phyloP scores from a whole-genome alignment of 805 yeast genomes.

The Candida coquimbonensis region DNA sequence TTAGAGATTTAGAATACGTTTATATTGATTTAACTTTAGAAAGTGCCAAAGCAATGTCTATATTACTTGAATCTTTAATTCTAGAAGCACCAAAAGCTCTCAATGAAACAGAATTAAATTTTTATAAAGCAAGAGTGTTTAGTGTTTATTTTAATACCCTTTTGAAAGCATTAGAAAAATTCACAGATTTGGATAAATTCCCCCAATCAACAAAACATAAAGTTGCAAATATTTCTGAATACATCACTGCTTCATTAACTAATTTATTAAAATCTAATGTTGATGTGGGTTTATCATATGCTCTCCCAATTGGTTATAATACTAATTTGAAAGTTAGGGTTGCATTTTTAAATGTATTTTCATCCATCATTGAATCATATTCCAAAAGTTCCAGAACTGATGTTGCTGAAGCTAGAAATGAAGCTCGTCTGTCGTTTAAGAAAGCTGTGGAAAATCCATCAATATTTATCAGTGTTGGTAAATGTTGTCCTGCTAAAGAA shows the following conservation, averaged over 20 bases:
- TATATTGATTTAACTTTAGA: slow-evolving; percentile 59
- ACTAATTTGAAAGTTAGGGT: slow-evolving; percentile 56
- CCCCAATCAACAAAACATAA: slow-evolving; percentile 43
- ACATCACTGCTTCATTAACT: slow-evolving; percentile 58
- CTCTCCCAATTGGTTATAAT: slow-evolving; percentile 74
- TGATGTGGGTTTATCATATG: slow-evolving; percentile 69
- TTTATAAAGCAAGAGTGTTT: slow-evolving; percentile 54
- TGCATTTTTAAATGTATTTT: slow-evolving; percentile 72
- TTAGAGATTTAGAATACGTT: slow-evolving; percentile 38
- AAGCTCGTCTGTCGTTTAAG: slow-evolving; percentile 23
- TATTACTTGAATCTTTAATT: slow-evolving; percentile 47
- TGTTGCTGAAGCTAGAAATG: slow-evolving; percentile 22
- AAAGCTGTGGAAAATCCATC: slow-evolving; percentile 31
- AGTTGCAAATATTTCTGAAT: slow-evolving; percentile 48
- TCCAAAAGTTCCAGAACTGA: slow-evolving; percentile 15
- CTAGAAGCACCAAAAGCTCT: slow-evolving; percentile 53
- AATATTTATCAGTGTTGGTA: slow-evolving; percentile 46
- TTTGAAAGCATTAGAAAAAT: slow-evolving; percentile 34
- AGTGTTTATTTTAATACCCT: slow-evolving; percentile 65
- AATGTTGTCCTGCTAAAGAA: slow-evolving; percentile 59
- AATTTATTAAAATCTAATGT: slow-evolving; percentile 67
- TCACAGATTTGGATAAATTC: slow-evolving; percentile 27
- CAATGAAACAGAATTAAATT: slow-evolving; percentile 43
- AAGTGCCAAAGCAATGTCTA: slow-evolving; percentile 50
- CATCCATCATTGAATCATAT: slow-evolving; percentile 46